Evolutionary conservation across 208 protist species (phyloP).

Genomic region (Trypanosoma conorhini): DNA sequence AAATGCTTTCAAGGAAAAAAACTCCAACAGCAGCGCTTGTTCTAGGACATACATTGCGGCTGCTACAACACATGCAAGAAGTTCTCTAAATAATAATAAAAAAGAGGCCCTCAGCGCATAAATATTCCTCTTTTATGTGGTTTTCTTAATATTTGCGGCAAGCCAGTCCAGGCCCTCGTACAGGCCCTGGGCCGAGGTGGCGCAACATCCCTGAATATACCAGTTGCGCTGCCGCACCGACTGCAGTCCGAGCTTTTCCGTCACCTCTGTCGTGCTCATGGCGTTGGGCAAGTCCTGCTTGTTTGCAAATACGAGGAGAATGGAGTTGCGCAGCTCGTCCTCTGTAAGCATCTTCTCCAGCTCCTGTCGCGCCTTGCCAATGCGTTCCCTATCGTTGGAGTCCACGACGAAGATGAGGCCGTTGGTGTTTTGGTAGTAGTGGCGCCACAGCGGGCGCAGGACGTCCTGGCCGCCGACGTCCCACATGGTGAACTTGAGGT

Average conservation of each 20-base stretch:
- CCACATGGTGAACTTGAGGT: slow-evolving; percentile 97
- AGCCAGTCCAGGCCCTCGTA: slow-evolving; percentile 95
- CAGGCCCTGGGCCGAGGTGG: slow-evolving; percentile 91
- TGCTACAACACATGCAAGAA: background rate
- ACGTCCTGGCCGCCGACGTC: slow-evolving; percentile 97
- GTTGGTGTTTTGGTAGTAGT: slow-evolving; percentile 98
- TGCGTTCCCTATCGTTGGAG: slow-evolving; percentile 94
- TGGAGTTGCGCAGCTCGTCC: slow-evolving; percentile 96
- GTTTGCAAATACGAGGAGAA: slow-evolving; percentile 99
- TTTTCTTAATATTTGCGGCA: slow-evolving; percentile 79
- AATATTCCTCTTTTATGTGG: background rate
- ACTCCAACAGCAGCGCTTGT: background rate
- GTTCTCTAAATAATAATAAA: slow-evolving; percentile 2
- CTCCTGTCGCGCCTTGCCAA: slow-evolving; percentile 90
- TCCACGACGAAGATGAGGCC: slow-evolving; percentile 98
- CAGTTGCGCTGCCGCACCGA: slow-evolving; percentile 91
- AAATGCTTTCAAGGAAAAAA: background rate
- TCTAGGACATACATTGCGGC: background rate
- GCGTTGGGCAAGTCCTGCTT: slow-evolving; percentile 99
- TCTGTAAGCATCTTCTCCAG: slow-evolving; percentile 97
- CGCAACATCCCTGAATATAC: slow-evolving; percentile 94
- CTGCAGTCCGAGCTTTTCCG: slow-evolving; percentile 96
- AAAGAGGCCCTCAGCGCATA: background rate
- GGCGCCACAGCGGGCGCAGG: slow-evolving; percentile 95
- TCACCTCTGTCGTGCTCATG: slow-evolving; percentile 96